Conservation (phyloP, 495 filamentous ascomycete species). For the Polyplosphaeria fusca region DNA sequence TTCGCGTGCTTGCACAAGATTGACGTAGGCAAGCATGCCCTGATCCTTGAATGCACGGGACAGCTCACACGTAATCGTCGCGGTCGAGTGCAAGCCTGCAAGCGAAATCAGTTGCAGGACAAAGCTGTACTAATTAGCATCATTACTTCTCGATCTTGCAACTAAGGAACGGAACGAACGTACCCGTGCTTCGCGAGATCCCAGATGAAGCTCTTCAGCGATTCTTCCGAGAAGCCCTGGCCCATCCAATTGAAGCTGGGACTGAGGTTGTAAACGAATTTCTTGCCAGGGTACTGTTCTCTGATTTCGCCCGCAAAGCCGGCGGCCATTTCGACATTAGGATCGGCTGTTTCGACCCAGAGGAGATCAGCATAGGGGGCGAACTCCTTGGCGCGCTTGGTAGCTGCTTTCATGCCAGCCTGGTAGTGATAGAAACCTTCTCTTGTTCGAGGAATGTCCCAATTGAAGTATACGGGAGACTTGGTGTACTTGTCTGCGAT, state of each 20-base stretch:
- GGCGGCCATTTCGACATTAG: conserved; percentile 70
- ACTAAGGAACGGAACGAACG: conserved; percentile 7
- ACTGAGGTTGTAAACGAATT: conserved; percentile 90
- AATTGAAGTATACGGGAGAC: conserved; percentile 72
- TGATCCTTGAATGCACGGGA: conserved; percentile 78
- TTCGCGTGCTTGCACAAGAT: conserved; percentile 80
- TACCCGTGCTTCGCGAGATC: conserved; percentile 85
- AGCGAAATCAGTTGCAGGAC: conserved; percentile 90
- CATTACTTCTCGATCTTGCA: neutral
- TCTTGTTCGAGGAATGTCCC: conserved; percentile 88
- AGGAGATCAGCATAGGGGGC: conserved; percentile 91
- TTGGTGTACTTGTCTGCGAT: conserved; percentile 65
- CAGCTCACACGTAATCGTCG: conserved; percentile 81
- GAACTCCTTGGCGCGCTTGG: conserved; percentile 87
- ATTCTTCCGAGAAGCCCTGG: conserved; percentile 79
- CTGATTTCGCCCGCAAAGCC: conserved; percentile 75
- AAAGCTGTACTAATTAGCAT: conserved; percentile 50
- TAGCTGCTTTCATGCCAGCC: conserved; percentile 82
- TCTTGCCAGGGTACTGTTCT: conserved; percentile 64
- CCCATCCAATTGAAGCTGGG: conserved; percentile 98
- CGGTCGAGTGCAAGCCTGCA: conserved; percentile 85
- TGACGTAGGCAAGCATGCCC: conserved; percentile 94
- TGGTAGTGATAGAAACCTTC: conserved; percentile 97
- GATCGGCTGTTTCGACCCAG: conserved; percentile 94
- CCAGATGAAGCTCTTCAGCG: conserved; percentile 88